Conservation (phyloP, 2,329 filamentous ascomycete genomes). For the Colletotrichum sidae region DNA sequence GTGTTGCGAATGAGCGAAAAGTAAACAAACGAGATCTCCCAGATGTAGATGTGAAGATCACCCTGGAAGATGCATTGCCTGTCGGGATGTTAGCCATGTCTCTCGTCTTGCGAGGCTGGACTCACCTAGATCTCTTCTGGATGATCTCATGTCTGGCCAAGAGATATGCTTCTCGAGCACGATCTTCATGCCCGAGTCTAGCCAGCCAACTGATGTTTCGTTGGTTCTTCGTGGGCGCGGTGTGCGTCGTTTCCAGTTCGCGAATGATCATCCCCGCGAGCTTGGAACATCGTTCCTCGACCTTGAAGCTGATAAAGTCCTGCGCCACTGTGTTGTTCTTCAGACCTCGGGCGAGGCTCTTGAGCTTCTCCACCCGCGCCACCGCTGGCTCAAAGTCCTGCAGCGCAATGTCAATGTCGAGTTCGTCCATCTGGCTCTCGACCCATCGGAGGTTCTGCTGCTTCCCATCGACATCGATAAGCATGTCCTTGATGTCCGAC, state of each 20-base stretch:
- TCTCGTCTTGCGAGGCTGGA: background rate
- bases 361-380: constrained; percentile 84
- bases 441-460: constrained; percentile 97
- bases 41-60: constrained; percentile 91
- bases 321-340: constrained; percentile 90
- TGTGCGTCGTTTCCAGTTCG: constrained; percentile 81
- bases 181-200: constrained; percentile 89
- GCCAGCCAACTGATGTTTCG: constrained; percentile 87
- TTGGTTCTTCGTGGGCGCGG: constrained; percentile 81
- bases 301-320: constrained; percentile 91
- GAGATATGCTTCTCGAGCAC: constrained; percentile 88
- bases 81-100: constrained; percentile 9
- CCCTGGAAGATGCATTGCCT: constrained; percentile 97
- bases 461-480: constrained; percentile 96
- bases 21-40: constrained; percentile 94
- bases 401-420: constrained; percentile 95
- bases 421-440: constrained; percentile 92
- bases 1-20: constrained; percentile 96
- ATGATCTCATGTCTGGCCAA: constrained; percentile 82
- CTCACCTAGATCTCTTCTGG: constrained; percentile 83
- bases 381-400: constrained; percentile 91
- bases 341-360: constrained; percentile 80
- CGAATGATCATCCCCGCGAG: constrained; percentile 82
- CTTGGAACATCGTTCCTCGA: constrained; percentile 84
- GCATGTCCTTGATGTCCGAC: constrained; percentile 84